Evolutionary conservation across 257 asterid species (phyloP), one percentile per base, ranked within the genome.

Genomic region (Nicotiana tabacum): DNA sequence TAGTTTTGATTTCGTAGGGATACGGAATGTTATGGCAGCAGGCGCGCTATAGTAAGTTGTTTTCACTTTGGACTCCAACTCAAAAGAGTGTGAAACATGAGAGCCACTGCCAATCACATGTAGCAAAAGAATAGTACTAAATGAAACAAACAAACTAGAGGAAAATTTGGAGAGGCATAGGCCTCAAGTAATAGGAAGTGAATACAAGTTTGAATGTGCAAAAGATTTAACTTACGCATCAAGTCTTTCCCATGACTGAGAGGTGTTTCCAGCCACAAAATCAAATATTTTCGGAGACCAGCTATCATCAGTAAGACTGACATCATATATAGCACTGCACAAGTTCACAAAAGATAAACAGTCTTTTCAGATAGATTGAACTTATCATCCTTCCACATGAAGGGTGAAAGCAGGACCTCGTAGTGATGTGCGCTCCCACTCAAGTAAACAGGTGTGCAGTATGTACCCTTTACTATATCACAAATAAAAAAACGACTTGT

Each of bases 321-420:
- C 87, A 85, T 93, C 94, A 83, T 89, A 90, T n/a, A 90, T 92
- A 77, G 90, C 46, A 37, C 97, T 91, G 91, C 87, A 84, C 37
- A 60, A 12, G 27, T 85, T 76, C 43, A 70, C 2, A 53, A 37
- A 67, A 35, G 60, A 29, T 74, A 27, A 3, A 13, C 15, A 13
- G 80, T 46, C 51, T 27, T 24, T 24, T 74, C 62, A 74, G 62
- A 74, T 13, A 48, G 43, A 74, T 18, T 74, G n/a, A 74, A 74
- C 24, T 12, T 48, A 48, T 7, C 39, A 51, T 3, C 43, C 24
- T 74, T 27, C 4, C 16, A 48, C 6, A 27, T 27, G 1, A 74
- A 0, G 62, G 27, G 51, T 66, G 17, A 66, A 43, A 72, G 12
- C 24, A 74, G 62, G 39, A 74, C 62, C 79, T 46, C 27, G 24